phyloP scores from a whole-genome alignment of 2,329 filamentous ascomycete species.

The Ophiocordyceps sinensis region DNA sequence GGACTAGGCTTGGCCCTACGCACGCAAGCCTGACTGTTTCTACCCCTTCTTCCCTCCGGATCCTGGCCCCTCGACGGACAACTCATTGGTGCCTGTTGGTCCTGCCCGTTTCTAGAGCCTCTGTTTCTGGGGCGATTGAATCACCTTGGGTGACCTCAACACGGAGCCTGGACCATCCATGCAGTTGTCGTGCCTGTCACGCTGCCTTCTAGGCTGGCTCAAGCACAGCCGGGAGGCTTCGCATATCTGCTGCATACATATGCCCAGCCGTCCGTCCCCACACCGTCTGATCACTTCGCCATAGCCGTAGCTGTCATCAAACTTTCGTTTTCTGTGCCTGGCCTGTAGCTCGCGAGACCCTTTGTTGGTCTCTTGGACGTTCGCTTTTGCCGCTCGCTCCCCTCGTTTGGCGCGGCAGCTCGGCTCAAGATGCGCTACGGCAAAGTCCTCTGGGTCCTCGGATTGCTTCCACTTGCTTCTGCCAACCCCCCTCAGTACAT shows the following conservation, averaged over 20 bases:
- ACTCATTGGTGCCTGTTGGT: background rate
- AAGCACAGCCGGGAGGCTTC: background rate
- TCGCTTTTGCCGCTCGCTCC: background rate
- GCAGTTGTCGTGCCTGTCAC: background rate
- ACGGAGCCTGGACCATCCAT: background rate
- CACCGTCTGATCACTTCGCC: background rate
- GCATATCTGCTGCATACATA: background rate
- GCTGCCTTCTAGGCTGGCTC: background rate
- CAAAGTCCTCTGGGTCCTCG: background rate
- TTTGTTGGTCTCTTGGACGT: background rate
- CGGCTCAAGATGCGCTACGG: conserved; percentile 1
- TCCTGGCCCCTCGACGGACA: background rate
- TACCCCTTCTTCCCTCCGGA: too few relatives aligned
- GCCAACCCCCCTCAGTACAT: background rate
- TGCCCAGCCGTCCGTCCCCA: background rate
- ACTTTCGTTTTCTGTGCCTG: background rate
- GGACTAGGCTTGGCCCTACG: too few relatives aligned
- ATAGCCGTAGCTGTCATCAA: background rate
- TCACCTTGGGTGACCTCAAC: background rate
- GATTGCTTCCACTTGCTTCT: background rate
- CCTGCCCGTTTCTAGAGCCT: background rate
- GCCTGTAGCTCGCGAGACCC: background rate
- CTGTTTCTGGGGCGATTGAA: background rate
- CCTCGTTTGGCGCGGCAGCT: background rate
- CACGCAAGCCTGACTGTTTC: too few relatives aligned